Percentiles rank a stretch among this genome's conserved stretches.
These are phyloP conservation scores for Fusarium verrucosum DNA, from an alignment of 2,329 filamentous ascomycete genomes.

Conservation along the genomic window DNA sequence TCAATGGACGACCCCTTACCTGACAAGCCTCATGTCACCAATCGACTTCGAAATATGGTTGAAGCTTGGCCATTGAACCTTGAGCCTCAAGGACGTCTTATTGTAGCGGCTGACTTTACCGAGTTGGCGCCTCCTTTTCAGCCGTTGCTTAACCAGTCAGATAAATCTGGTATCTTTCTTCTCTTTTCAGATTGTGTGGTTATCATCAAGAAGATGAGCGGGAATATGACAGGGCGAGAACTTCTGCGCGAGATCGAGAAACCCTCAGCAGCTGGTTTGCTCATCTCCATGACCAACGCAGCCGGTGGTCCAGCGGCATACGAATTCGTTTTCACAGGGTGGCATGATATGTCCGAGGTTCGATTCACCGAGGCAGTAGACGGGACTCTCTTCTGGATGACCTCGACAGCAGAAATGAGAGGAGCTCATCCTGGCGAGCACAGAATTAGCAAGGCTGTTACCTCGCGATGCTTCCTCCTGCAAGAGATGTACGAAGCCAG, in stretches of 20 bases:
- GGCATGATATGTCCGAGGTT: conserved; percentile 73
- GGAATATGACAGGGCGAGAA: conserved; percentile 75
- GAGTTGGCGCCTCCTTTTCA: conserved; percentile 79
- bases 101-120: conserved; percentile 81
- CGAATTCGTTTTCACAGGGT: conserved; percentile 80
- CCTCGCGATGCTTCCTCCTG: conserved; percentile 75
- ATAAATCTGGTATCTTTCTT: conserved; percentile 75
- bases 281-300: conserved; percentile 71
- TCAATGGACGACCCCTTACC: conserved; percentile 79
- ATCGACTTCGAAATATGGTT: conserved; percentile 78
- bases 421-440: conserved; percentile 59
- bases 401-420: conserved; percentile 69
- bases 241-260: conserved; percentile 87
- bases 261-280: conserved; percentile 70
- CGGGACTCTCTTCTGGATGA: conserved; percentile 73
- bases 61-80: conserved; percentile 79
- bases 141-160: conserved; percentile 52
- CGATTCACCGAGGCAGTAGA: conserved; percentile 77
- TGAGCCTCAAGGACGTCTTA: conserved; percentile 78
- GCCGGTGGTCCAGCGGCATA: conserved; percentile 69
- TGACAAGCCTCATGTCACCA: conserved; percentile 78
- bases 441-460: conserved; percentile 57
- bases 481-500: conserved; percentile 81
- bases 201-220: conserved; percentile 75
- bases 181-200: conserved; percentile 86